phyloP scores from a whole-genome alignment of 2,329 filamentous ascomycete species.

The Hansfordia pulvinata region DNA sequence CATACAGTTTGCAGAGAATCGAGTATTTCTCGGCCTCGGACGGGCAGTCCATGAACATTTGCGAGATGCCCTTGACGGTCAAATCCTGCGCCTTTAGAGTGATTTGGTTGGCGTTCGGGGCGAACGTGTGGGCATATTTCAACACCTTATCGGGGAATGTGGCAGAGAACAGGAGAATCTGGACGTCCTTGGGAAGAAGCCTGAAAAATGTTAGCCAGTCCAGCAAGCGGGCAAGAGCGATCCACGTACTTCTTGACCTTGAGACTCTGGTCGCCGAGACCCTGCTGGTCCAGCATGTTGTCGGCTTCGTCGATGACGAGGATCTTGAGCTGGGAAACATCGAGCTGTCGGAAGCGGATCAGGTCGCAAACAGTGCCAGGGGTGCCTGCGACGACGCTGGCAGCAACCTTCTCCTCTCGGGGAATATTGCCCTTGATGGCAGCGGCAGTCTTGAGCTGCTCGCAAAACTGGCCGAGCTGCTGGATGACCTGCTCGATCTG shows the following conservation, averaged over 20 bases:
- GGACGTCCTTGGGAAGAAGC: conserved; percentile 59
- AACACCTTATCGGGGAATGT: conserved; percentile 83
- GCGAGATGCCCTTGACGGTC: conserved; percentile 92
- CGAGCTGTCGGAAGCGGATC: conserved; percentile 63
- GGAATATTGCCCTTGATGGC: conserved; percentile 69
- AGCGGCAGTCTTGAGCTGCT: conserved; percentile 61
- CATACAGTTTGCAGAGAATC: conserved; percentile 83
- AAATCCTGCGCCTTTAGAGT: conserved; percentile 82
- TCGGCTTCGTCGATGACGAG: conserved; percentile 94
- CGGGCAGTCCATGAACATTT: conserved; percentile 92
- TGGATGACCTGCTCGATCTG: conserved; percentile 82
- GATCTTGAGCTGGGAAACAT: conserved; percentile 58
- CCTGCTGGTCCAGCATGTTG: conserved; percentile 96
- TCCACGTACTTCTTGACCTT: conserved; percentile 70
- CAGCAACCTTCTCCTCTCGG: conserved; percentile 54
- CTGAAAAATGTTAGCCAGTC: conserved; percentile 29
- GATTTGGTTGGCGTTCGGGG: conserved; percentile 74
- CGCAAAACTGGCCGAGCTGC: conserved; percentile 73
- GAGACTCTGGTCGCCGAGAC: conserved; percentile 87
- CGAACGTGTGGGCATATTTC: conserved; percentile 71
- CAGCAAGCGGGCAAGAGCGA: neutral
- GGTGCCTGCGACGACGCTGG: conserved; percentile 80
- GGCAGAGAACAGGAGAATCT: conserved; percentile 90
- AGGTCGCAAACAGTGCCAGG: conserved; percentile 87
- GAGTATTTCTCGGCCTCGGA: conserved; percentile 74